Base-by-base conservation (phyloP, 129 eudicot genomes). In the Artemisia tridentata region DNA sequence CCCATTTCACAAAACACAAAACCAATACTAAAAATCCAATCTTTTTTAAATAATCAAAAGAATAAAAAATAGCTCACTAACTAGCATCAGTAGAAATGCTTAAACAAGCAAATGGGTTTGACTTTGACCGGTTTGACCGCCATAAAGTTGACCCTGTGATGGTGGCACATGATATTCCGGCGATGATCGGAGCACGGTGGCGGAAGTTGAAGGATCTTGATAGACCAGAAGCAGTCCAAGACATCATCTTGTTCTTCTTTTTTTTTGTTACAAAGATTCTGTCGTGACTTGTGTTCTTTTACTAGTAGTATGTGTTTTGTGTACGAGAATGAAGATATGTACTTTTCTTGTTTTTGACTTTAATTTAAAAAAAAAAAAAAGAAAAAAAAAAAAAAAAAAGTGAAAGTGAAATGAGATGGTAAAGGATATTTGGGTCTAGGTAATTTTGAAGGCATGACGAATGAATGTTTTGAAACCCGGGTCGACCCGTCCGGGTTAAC, bases 31-130 rank as follows among this genome's bases (percentile, higher is more conserved):
- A 51, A 25, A 11, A 23, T 3, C 46, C 5, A 6, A 61, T 25
- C 5, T 60, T 21, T 27, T 23, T 47, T 14, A 2, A 74, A 38
- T 0, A 31, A 63, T 52, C 7, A 67, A 56, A 57, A 6, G 12
- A 11, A 23, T 3, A 17, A 53, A 58, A 7, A 59, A 56, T 11
- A 63, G 61, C n/a, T 63, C 47, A 31, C 81, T 76, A 43, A 86
- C 90, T 63, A 23, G 95, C 76, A 29, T 80, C 69, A 62, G 87
- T 62, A 48, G 98, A 82, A 74, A 80, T 65, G 87, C 78, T 49
- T 12, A 85, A 65, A 59, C 82, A 92, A 82, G 90, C 92, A 64
- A 92, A 89, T 43, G 92, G 88, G 17, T 20, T 69, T 51, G 95
- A 84, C 11, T 71, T 73, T 60, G 85, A 80, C 7, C 38, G 12